Evolutionary conservation across 2,329 filamentous ascomycete genomes (phyloP).

Genomic region (Aurifilum marmelostoma): DNA sequence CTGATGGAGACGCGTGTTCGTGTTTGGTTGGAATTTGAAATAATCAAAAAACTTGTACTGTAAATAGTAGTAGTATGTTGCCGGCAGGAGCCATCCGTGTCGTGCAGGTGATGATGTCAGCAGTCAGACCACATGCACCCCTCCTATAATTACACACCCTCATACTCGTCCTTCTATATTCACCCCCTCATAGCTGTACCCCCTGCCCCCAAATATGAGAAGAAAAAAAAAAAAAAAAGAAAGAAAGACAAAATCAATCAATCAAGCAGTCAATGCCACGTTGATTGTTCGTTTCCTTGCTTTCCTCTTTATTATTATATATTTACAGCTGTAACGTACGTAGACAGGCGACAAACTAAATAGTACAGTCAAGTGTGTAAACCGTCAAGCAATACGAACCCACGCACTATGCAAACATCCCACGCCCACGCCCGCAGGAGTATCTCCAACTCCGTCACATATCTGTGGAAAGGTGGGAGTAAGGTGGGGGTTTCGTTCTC

Average conservation of each 20-base stretch:
- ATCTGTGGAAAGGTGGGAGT: neutral
- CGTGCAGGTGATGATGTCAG: neutral
- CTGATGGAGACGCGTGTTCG: neutral
- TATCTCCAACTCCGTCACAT: neutral
- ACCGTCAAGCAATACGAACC: constrained; percentile 5
- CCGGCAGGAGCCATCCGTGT: neutral
- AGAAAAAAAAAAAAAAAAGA: neutral
- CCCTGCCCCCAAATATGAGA: neutral
- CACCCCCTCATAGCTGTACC: no score
- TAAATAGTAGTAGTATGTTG: neutral
- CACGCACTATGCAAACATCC: constrained; percentile 3
- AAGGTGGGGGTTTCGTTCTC: neutral
- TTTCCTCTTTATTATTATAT: constrained; percentile 15
- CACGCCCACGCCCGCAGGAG: neutral
- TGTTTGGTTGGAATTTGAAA: neutral
- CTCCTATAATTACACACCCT: no score
- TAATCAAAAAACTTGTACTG: constrained; percentile 1
- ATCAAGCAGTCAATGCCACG: neutral
- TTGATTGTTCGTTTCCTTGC: no score
- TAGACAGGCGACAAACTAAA: constrained; percentile 19
- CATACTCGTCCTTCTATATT: no score
- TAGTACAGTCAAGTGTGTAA: constrained; percentile 8
- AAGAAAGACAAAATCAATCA: neutral
- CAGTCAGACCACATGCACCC: neutral
- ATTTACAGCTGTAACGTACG: constrained; percentile 25